Conservation (phyloP, 139 green algal species). For the Chlorella sp. region DNA sequence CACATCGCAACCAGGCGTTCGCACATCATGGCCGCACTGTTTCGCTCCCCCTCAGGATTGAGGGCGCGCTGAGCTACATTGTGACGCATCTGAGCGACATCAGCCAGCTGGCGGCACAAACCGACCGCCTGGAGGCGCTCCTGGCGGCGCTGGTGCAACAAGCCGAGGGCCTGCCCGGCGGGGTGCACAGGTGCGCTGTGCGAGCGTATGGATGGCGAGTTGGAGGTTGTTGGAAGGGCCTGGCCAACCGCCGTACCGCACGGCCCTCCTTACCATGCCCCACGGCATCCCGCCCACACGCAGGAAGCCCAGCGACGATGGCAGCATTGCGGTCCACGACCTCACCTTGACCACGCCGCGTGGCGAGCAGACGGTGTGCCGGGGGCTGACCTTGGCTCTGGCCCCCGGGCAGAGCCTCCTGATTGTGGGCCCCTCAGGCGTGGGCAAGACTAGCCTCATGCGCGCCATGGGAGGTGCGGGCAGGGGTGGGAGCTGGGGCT, state of each 20-base stretch:
- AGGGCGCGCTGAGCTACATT: constrained; percentile 65
- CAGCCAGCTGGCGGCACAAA: constrained; percentile 69
- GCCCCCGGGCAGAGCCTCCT: constrained; percentile 61
- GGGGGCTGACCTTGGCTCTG: constrained; percentile 53
- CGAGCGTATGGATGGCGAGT: too few relatives aligned
- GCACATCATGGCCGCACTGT: too few relatives aligned
- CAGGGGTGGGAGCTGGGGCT: neutral
- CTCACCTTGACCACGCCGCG: constrained; percentile 49
- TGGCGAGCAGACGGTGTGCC: constrained; percentile 34
- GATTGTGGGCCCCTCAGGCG: constrained; percentile 74
- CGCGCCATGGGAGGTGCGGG: constrained; percentile 58
- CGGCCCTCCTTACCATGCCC: too few relatives aligned
- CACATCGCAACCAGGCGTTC: too few relatives aligned
- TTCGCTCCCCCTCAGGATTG: constrained; percentile 54
- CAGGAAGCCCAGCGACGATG: constrained; percentile 2
- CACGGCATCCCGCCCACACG: neutral
- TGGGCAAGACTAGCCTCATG: constrained; percentile 75
- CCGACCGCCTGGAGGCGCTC: constrained; percentile 71
- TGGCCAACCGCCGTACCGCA: too few relatives aligned
- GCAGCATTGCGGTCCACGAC: constrained; percentile 30
- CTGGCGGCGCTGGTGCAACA: constrained; percentile 31
- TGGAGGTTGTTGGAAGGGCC: too few relatives aligned
- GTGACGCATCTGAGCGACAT: constrained; percentile 61
- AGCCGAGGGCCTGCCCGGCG: neutral
- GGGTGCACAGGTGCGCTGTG: neutral